Conservation (phyloP, 2,329 filamentous ascomycete genomes). For the Elsinoe batatas region DNA sequence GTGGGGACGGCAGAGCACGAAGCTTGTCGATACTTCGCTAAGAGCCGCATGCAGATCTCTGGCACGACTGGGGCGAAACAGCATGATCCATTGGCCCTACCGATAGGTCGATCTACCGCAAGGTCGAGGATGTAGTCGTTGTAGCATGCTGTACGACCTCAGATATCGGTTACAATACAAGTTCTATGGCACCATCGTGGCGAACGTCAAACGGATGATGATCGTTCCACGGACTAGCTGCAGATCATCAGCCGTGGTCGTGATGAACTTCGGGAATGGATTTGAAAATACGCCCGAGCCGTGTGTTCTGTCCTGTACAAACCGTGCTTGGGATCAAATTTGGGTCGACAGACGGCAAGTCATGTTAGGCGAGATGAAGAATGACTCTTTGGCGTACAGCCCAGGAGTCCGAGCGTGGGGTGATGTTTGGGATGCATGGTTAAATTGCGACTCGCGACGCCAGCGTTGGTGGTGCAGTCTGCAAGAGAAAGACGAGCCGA, state of each 20-base stretch:
- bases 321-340: not conserved
- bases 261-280: not conserved
- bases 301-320: not conserved
- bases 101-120: too few species aligned
- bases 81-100: too few species aligned
- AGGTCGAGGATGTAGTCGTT: not conserved
- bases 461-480: not conserved
- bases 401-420: not conserved
- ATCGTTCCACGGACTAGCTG: not conserved
- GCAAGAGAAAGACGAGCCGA: not conserved
- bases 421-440: constrained; percentile 5
- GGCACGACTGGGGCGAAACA: not conserved
- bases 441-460: constrained; percentile 8
- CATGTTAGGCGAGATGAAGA: not conserved
- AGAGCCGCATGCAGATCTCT: constrained; percentile 1
- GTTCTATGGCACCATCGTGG: not conserved
- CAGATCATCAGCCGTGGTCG: not conserved
- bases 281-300: not conserved
- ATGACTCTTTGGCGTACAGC: not conserved
- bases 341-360: not conserved
- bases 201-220: not conserved
- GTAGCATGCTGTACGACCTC: not conserved
- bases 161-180: not conserved
- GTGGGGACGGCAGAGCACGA: not conserved
- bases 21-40: not conserved